phyloP scores from a whole-genome alignment of 208 protist species.

The Sergeia podlipaevii region DNA sequence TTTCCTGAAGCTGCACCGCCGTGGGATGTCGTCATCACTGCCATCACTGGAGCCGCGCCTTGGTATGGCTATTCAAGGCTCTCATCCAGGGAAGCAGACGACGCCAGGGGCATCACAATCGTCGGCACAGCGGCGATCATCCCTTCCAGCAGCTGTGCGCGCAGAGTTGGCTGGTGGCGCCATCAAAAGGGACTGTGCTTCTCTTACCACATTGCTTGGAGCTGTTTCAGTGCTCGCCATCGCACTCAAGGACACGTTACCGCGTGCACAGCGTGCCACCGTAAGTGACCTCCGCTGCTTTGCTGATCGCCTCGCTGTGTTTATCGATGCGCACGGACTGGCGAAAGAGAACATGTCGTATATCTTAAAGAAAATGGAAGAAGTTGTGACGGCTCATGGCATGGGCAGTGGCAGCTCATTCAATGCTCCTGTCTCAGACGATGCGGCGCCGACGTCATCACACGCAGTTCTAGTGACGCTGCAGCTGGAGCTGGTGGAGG shows the following conservation, averaged over 20 bases:
- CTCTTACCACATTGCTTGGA: slow-evolving; percentile 45
- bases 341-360: slow-evolving; percentile 36
- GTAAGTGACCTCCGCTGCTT: slow-evolving; percentile 46
- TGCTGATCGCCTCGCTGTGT: slow-evolving; percentile 40
- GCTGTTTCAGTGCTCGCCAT: slow-evolving; percentile 50
- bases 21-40: too few species aligned
- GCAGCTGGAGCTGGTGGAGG: slow-evolving; percentile 30
- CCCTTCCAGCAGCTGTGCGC: slow-evolving; percentile 8
- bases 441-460: background rate
- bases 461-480: slow-evolving; percentile 10
- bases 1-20: too few species aligned
- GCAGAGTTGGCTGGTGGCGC: slow-evolving; percentile 9
- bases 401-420: background rate
- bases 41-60: too few species aligned
- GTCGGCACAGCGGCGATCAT: background rate
- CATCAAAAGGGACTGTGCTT: slow-evolving; percentile 13
- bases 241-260: slow-evolving; percentile 50
- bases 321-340: slow-evolving; percentile 41
- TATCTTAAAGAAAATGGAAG: slow-evolving; percentile 30
- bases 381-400: background rate
- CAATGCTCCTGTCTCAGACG: background rate
- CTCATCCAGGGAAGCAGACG: too few species aligned
- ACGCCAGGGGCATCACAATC: too few species aligned
- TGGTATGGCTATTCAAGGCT: too few species aligned
- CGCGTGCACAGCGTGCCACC: slow-evolving; percentile 33